These are phyloP conservation scores for Colletotrichum sp. DNA, from an alignment of 2,329 filamentous ascomycete species.

Conservation along the genomic window DNA sequence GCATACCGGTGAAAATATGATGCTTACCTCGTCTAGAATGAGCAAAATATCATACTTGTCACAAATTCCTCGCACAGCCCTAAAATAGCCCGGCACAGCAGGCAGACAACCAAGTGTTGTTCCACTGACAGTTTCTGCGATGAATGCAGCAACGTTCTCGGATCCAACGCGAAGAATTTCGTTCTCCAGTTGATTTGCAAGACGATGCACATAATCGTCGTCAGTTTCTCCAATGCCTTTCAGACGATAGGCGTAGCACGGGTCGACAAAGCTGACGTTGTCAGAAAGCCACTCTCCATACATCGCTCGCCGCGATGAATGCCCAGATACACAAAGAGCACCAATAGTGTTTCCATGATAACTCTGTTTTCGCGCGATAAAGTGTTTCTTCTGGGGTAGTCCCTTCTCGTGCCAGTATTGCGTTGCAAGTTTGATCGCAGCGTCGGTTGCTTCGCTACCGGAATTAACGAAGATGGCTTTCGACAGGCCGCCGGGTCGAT, in stretches of 20 bases:
- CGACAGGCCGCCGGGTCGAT: slow-evolving; percentile 3
- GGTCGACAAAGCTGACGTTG: background rate
- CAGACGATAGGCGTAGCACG: background rate
- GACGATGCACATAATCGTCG: slow-evolving; percentile 40
- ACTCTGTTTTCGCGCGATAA: slow-evolving; percentile 46
- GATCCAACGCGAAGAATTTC: slow-evolving; percentile 51
- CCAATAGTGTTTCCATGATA: slow-evolving; percentile 57
- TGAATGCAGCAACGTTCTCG: slow-evolving; percentile 49
- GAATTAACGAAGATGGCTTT: slow-evolving; percentile 18
- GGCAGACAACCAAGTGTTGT: slow-evolving; percentile 56
- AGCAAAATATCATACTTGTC: slow-evolving; percentile 58
- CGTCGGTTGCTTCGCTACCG: slow-evolving; percentile 44
- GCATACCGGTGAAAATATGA: background rate
- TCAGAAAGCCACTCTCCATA: slow-evolving; percentile 18
- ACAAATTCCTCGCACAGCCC: slow-evolving; percentile 56
- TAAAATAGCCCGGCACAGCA: slow-evolving; percentile 56
- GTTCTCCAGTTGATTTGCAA: slow-evolving; percentile 37
- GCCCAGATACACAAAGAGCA: slow-evolving; percentile 42
- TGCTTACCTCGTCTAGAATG: slow-evolving; percentile 44
- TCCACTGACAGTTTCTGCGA: slow-evolving; percentile 53
- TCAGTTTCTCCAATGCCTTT: slow-evolving; percentile 33
- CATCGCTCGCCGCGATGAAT: slow-evolving; percentile 26
- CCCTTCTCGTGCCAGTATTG: slow-evolving; percentile 50
- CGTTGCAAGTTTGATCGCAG: slow-evolving; percentile 43
- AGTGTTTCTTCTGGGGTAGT: slow-evolving; percentile 37